Evolutionary conservation across 2,329 filamentous ascomycete genomes (phyloP).

Genomic region (Neopestalotiopsis rosae): DNA sequence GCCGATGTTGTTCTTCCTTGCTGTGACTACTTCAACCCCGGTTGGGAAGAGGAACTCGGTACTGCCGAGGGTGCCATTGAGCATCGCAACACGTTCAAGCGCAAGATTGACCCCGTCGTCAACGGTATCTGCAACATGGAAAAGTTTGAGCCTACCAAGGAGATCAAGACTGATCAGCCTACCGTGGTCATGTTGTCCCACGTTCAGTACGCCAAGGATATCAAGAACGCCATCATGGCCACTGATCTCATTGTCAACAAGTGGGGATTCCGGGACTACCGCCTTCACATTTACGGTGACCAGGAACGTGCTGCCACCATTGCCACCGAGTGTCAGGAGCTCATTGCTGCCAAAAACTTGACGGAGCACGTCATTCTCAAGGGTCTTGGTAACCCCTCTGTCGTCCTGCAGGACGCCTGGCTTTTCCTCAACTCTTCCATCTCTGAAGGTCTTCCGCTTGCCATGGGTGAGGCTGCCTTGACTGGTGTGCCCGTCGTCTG

Average conservation of each 20-base stretch:
- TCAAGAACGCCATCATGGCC: conserved; percentile 17
- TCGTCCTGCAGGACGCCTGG: conserved; percentile 15
- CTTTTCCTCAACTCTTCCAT: conserved; percentile 15
- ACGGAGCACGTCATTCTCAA: conserved; percentile 5
- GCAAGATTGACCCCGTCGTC: conserved; percentile 16
- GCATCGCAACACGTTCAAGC: conserved; percentile 2
- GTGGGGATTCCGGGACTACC: conserved; percentile 16
- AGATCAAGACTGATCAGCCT: conserved; percentile 6
- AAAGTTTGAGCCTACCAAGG: conserved; percentile 12
- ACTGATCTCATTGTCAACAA: conserved; percentile 12
- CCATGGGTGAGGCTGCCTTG: conserved; percentile 15
- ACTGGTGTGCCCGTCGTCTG: conserved; percentile 16
- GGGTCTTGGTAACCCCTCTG: conserved; percentile 7
- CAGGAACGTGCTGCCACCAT: conserved; percentile 14
- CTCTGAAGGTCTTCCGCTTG: conserved; percentile 13
- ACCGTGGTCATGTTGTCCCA: conserved; percentile 16
- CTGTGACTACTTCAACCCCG: conserved; percentile 18
- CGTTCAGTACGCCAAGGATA: conserved; percentile 15
- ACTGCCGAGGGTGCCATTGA: conserved; percentile 13
- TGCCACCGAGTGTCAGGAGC: conserved; percentile 13
- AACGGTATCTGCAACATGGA: conserved; percentile 17
- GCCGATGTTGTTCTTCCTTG: conserved; percentile 13
- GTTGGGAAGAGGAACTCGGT: conserved; percentile 14
- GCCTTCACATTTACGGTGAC: conserved; percentile 12
- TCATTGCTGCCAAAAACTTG: conserved; percentile 13